phyloP scores from a whole-genome alignment of 352 stramenopile genomes.

The Pythium folliculosum region DNA sequence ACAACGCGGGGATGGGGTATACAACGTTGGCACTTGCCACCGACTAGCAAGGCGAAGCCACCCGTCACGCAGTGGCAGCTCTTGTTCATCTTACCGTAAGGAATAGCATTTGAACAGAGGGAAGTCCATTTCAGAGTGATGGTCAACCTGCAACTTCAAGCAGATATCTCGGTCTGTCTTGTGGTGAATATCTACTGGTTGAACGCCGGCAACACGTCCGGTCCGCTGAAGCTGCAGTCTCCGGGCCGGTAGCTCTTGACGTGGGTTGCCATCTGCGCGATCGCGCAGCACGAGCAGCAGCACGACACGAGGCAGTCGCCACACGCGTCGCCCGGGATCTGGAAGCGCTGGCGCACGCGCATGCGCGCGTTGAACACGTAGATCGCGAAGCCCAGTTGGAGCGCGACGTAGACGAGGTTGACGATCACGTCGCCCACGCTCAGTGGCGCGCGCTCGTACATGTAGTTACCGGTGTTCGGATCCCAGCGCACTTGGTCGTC shows the following conservation, averaged over 20 bases:
- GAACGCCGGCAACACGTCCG: slow-evolving; percentile 27
- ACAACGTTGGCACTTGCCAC: too few species aligned
- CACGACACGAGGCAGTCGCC: slow-evolving; percentile 22
- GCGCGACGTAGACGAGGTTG: background rate
- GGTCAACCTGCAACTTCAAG: too few species aligned
- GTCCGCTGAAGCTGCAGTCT: slow-evolving; percentile 17
- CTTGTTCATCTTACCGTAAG: background rate
- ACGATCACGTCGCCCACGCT: background rate
- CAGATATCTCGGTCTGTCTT: too few species aligned
- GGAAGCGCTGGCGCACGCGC: slow-evolving; percentile 21
- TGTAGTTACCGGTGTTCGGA: slow-evolving; percentile 6
- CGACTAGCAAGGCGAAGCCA: too few species aligned
- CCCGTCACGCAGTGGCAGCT: too few species aligned
- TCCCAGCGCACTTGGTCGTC: background rate
- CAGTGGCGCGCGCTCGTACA: background rate
- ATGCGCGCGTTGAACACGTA: background rate
- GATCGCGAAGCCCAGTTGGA: slow-evolving; percentile 7
- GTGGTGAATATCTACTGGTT: background rate
- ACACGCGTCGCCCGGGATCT: slow-evolving; percentile 20
- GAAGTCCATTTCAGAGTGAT: too few species aligned
- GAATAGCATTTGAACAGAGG: too few species aligned
- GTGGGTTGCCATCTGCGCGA: slow-evolving; percentile 27
- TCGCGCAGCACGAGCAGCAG: slow-evolving; percentile 31
- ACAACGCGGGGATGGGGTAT: too few species aligned
- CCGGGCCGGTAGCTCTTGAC: slow-evolving; percentile 27